Evolutionary conservation across 305 asterid species (phyloP).

Genomic region (Petunia hybrid): DNA sequence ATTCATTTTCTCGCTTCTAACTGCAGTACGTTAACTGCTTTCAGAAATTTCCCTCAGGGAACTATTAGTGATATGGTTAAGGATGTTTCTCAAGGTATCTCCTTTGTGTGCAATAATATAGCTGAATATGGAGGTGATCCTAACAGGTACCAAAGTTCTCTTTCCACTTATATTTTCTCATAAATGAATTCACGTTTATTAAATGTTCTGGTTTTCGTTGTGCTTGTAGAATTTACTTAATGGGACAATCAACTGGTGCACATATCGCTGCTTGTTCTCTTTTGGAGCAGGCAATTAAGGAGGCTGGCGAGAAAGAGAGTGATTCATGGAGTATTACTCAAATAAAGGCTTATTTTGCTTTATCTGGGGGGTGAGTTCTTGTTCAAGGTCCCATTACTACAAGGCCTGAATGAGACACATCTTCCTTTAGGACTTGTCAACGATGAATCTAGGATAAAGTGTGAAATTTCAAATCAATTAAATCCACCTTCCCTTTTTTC

Average conservation of each 20-base stretch:
- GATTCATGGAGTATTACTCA: conserved; percentile 84
- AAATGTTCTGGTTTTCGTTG: conserved; percentile 22
- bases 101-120: conserved; percentile 78
- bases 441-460: neutral
- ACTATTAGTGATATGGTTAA: conserved; percentile 86
- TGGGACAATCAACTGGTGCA: conserved; percentile 99
- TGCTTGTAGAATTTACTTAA: conserved; percentile 67
- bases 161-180: neutral
- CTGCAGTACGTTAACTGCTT: conserved; percentile 30
- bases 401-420: neutral
- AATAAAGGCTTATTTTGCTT: conserved; percentile 82
- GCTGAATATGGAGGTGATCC: conserved; percentile 96
- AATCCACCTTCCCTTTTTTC: neutral
- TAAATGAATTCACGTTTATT: neutral
- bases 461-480: neutral
- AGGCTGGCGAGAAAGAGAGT: conserved; percentile 65
- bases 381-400: neutral
- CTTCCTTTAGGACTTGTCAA: neutral
- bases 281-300: conserved; percentile 80
- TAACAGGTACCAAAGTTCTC: conserved; percentile 51
- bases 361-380: conserved; percentile 87
- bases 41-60: conserved; percentile 97
- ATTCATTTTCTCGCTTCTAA: neutral
- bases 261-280: conserved; percentile 93
- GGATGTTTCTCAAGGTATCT: conserved; percentile 91